Conservation (phyloP, 2,329 filamentous ascomycete species). For the Boeremia exigua region DNA sequence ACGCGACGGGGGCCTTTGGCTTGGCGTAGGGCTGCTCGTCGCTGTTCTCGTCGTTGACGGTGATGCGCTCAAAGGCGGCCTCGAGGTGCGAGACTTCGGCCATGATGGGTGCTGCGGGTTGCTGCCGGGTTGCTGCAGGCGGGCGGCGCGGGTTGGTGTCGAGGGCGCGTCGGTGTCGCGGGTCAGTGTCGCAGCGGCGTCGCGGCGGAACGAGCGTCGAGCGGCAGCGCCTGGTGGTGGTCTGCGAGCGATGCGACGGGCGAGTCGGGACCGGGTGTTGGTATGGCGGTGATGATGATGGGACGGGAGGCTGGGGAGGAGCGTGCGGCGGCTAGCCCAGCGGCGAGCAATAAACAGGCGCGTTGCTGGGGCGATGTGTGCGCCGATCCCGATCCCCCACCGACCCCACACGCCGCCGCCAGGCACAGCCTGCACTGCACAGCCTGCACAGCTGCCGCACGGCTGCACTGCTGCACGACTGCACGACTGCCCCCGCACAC, state of each 20-base stretch:
- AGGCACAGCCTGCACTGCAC: too few relatives aligned
- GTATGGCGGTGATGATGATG: neutral
- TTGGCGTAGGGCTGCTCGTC: conserved; percentile 70
- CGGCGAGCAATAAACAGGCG: conserved; percentile 10
- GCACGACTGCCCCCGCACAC: neutral
- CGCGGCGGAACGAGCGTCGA: too few relatives aligned
- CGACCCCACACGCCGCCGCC: conserved; percentile 20
- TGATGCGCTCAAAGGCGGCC: conserved; percentile 86
- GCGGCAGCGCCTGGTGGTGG: neutral
- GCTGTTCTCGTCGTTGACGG: conserved; percentile 90
- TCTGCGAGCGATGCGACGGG: neutral
- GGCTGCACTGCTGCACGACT: conserved; percentile 12
- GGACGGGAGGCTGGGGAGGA: conserved; percentile 7
- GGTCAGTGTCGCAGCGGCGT: neutral
- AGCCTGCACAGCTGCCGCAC: too few relatives aligned
- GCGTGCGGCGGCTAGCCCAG: conserved; percentile 1
- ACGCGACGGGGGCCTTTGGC: conserved; percentile 69
- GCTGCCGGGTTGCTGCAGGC: conserved; percentile 7
- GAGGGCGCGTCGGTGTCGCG: neutral
- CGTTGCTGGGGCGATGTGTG: conserved; percentile 8
- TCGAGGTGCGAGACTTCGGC: conserved; percentile 76
- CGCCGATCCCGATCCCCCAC: conserved; percentile 10
- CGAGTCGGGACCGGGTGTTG: neutral
- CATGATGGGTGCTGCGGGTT: conserved; percentile 53
- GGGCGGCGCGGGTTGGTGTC: neutral